Evolutionary conservation across 192 early-diverging fungal species (phyloP).

Genomic region (Phlyctochytrium arcticum): DNA sequence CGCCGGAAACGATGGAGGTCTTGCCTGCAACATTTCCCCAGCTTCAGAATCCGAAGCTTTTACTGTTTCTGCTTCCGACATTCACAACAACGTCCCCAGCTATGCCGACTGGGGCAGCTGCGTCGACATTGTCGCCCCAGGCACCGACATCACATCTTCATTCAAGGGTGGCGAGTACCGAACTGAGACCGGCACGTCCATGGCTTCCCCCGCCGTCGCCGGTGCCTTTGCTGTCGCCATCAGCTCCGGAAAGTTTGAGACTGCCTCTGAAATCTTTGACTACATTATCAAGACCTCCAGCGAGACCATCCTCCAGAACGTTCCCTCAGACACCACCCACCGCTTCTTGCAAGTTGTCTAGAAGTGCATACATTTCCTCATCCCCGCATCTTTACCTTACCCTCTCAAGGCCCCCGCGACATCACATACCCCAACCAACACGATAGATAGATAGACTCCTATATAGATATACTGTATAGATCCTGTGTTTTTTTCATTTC

Average conservation of each 20-base stretch:
- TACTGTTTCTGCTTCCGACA: slow-evolving; percentile 30
- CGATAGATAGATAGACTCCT: too few species aligned
- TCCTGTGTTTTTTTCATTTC: too few species aligned
- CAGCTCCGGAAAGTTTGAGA: too few species aligned
- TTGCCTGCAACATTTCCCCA: slow-evolving; percentile 57
- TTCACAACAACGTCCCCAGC: slow-evolving; percentile 27
- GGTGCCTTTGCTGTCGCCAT: slow-evolving; percentile 48
- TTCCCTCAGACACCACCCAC: slow-evolving; percentile 15
- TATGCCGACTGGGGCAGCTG: slow-evolving; percentile 53
- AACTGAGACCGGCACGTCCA: too few species aligned
- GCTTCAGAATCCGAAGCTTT: slow-evolving; percentile 17
- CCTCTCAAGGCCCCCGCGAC: too few species aligned
- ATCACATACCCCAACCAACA: too few species aligned
- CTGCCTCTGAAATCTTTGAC: not conserved
- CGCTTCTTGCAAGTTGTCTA: slow-evolving; percentile 25
- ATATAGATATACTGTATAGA: too few species aligned
- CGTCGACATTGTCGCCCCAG: slow-evolving; percentile 59
- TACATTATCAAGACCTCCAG: slow-evolving; percentile 7
- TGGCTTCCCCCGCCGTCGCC: slow-evolving; percentile 54
- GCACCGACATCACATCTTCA: slow-evolving; percentile 42
- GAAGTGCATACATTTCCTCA: too few species aligned
- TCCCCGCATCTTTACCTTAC: too few species aligned
- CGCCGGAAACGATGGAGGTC: slow-evolving; percentile 57
- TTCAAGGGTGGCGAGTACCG: too few species aligned
- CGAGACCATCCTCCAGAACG: not conserved